Evolutionary conservation across 2,329 filamentous ascomycete genomes (phyloP).

Genomic region (Neofusicoccum sp.): DNA sequence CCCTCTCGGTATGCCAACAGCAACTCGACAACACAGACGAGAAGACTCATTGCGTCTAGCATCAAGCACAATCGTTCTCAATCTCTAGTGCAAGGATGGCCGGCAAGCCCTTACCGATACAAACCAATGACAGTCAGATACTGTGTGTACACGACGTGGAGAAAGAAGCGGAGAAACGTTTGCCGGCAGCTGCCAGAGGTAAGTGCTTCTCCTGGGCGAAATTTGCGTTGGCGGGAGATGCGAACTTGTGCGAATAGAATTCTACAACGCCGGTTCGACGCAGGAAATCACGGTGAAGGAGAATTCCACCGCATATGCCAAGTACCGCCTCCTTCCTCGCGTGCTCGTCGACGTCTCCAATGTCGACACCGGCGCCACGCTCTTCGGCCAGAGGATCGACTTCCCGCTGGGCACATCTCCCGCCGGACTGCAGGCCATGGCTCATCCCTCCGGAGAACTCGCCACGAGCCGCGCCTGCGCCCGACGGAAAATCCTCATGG

Average conservation of each 20-base stretch:
- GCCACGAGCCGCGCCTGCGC: conserved; percentile 42
- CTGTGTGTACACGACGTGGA: too few relatives aligned
- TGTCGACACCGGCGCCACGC: conserved; percentile 36
- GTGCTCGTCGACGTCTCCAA: conserved; percentile 41
- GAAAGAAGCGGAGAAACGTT: too few relatives aligned
- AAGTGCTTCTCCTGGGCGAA: too few relatives aligned
- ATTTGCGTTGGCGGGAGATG: too few relatives aligned
- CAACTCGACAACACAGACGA: too few relatives aligned
- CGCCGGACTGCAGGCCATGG: conserved; percentile 44
- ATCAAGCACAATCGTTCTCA: too few relatives aligned
- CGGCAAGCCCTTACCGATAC: too few relatives aligned
- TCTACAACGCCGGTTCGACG: conserved; percentile 30
- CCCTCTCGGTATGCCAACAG: too few relatives aligned
- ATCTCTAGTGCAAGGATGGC: too few relatives aligned
- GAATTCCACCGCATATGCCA: conserved; percentile 30
- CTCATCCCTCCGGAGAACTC: conserved; percentile 44
- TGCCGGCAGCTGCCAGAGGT: too few relatives aligned
- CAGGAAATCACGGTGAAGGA: conserved; percentile 27
- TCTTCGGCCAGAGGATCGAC: conserved; percentile 32
- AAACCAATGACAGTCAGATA: too few relatives aligned
- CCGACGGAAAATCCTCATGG: conserved; percentile 36
- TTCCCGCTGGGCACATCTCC: conserved; percentile 44
- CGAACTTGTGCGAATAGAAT: conserved; percentile 19
- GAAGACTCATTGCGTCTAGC: too few relatives aligned
- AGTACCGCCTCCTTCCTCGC: conserved; percentile 31